These are phyloP conservation scores for Dianthus caryophyllus DNA, from an alignment of 148 eudicot genomes.

Conservation along the genomic window DNA sequence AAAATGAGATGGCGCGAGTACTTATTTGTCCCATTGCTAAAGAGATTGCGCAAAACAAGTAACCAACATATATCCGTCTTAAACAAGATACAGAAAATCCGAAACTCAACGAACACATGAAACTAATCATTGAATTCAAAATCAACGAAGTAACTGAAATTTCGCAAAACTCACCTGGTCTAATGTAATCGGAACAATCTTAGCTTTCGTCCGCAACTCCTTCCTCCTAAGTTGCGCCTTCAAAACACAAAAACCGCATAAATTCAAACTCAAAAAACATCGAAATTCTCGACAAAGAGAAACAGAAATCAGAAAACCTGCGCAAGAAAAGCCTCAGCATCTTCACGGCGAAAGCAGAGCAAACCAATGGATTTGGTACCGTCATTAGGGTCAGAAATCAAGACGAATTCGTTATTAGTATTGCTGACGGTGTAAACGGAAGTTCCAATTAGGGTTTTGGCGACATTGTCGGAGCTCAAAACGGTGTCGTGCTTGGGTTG, in stretches of 20 bases:
- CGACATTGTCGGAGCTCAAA: conserved; percentile 52
- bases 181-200: conserved; percentile 84
- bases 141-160: too few relatives aligned
- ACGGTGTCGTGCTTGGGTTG: conserved; percentile 31
- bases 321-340: conserved; percentile 88
- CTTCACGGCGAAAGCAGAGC: conserved; percentile 86
- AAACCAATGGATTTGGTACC: conserved; percentile 69
- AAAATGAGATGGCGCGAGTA: too few relatives aligned
- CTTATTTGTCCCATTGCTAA: too few relatives aligned
- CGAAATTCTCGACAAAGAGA: too few relatives aligned
- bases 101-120: too few relatives aligned
- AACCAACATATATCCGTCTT: too few relatives aligned
- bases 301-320: conserved; percentile 38
- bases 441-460: conserved; percentile 70
- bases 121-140: too few relatives aligned
- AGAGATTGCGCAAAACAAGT: too few relatives aligned
- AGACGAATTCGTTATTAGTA: conserved; percentile 79
- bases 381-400: conserved; percentile 62
- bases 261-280: too few relatives aligned
- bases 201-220: conserved; percentile 64
- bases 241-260: background rate
- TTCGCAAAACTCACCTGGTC: conserved; percentile 78
- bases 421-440: conserved; percentile 80
- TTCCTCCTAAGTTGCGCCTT: conserved; percentile 66
- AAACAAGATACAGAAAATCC: too few relatives aligned